Evolutionary conservation across 2,329 filamentous ascomycete genomes (phyloP).

Genomic region (Paraphaeosphaeria minitans): DNA sequence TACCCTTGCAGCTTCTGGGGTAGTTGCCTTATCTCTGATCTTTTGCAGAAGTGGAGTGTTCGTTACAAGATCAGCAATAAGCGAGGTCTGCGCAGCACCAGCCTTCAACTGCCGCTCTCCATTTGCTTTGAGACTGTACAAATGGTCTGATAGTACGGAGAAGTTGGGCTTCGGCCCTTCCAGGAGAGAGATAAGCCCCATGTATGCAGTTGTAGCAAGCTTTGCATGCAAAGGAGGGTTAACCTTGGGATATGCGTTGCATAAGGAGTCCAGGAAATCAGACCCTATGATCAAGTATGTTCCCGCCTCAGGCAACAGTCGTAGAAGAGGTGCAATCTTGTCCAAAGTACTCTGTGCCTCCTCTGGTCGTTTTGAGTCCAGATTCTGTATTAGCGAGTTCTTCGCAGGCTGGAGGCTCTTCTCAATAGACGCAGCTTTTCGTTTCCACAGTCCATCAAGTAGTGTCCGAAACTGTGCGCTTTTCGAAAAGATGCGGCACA

Average conservation of each 20-base stretch:
- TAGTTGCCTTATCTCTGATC: constrained; percentile 60
- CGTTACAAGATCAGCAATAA: constrained; percentile 83
- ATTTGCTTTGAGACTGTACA: constrained; percentile 77
- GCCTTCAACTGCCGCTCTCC: constrained; percentile 64
- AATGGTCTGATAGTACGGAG: constrained; percentile 78
- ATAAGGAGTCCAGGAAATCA: constrained; percentile 82
- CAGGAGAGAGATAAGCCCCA: constrained; percentile 74
- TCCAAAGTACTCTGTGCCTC: constrained; percentile 61
- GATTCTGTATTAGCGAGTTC: constrained; percentile 62
- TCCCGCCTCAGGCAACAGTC: constrained; percentile 62
- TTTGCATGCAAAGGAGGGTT: constrained; percentile 67
- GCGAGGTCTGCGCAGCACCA: constrained; percentile 55
- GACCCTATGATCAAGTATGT: constrained; percentile 78
- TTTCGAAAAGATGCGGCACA: constrained; percentile 70
- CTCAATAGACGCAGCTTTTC: constrained; percentile 58
- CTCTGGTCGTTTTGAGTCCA: constrained; percentile 67
- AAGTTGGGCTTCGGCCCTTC: constrained; percentile 70
- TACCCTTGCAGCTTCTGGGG: constrained; percentile 59
- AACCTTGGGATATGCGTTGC: constrained; percentile 67
- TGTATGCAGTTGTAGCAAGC: constrained; percentile 74
- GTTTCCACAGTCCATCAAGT: constrained; percentile 59
- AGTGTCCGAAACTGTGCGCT: constrained; percentile 60
- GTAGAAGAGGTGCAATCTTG: constrained; percentile 67
- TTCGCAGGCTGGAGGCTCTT: constrained; percentile 65
- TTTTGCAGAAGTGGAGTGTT: constrained; percentile 75